phyloP scores from a whole-genome alignment of 495 filamentous ascomycete species.

The Barbatosphaeria neglecta region DNA sequence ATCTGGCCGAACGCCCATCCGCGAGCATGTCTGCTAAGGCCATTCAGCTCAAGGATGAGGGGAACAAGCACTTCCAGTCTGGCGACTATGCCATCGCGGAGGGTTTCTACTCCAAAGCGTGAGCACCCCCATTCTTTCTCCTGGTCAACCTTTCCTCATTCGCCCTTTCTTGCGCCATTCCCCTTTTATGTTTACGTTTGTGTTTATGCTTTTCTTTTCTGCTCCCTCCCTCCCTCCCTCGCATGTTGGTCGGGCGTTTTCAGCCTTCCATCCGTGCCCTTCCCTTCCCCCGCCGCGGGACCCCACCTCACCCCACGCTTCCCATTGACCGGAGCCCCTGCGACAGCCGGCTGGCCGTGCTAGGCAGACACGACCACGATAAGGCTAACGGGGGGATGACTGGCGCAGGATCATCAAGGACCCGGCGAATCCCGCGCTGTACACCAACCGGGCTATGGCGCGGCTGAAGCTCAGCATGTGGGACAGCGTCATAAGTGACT shows the following conservation, averaged over 20 bases:
- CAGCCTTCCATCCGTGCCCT: no score
- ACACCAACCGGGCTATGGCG: slow-evolving; percentile 84
- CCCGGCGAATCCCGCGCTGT: slow-evolving; percentile 48
- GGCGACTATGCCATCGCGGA: slow-evolving; percentile 69
- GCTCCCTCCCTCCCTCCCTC: no score
- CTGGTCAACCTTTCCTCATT: no score
- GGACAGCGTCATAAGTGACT: slow-evolving; percentile 72
- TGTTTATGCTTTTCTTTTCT: no score
- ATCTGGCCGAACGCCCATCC: no score
- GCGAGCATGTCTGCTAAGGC: not conserved
- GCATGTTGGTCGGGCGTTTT: no score
- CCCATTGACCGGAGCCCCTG: not conserved
- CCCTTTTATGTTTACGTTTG: not conserved
- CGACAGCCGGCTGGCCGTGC: not conserved
- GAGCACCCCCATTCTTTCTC: slow-evolving; percentile 16
- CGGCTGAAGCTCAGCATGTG: slow-evolving; percentile 60
- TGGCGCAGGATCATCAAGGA: slow-evolving; percentile 43
- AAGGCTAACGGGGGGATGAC: not conserved
- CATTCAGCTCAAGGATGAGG: slow-evolving; percentile 41
- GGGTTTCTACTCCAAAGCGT: slow-evolving; percentile 77
- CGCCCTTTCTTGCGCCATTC: not conserved
- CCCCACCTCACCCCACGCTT: no score
- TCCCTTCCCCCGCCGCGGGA: no score
- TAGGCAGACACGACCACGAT: not conserved
- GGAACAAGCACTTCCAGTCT: slow-evolving; percentile 51